phyloP scores from a whole-genome alignment of 2,329 filamentous ascomycete species.

The Pseudopyricularia javanii region DNA sequence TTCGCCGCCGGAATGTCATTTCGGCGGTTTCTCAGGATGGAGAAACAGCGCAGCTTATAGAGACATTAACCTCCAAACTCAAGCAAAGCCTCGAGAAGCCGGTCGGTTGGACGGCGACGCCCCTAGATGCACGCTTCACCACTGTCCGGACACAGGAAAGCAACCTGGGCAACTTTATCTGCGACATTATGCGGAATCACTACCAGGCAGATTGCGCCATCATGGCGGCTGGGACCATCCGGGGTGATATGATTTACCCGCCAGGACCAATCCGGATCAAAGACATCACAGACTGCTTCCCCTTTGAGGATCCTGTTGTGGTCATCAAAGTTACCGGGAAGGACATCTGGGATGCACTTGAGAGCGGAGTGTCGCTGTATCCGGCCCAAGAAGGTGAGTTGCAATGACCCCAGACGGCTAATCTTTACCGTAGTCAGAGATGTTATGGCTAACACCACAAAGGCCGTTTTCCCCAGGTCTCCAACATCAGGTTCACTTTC shows the following conservation, averaged over 20 bases:
- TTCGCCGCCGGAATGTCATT: conserved; percentile 62
- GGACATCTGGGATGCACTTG: conserved; percentile 66
- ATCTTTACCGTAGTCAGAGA: neutral
- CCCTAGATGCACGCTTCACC: conserved; percentile 76
- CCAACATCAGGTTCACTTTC: conserved; percentile 66
- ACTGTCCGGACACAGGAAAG: conserved; percentile 68
- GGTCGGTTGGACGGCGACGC: conserved; percentile 69
- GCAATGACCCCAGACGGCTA: neutral
- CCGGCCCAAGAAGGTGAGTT: conserved; percentile 62
- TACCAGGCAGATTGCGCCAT: conserved; percentile 71
- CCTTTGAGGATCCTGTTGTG: conserved; percentile 83
- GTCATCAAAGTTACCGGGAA: conserved; percentile 60
- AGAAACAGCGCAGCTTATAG: conserved; percentile 48
- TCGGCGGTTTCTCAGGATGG: conserved; percentile 54
- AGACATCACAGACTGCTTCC: conserved; percentile 81
- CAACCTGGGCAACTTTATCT: conserved; percentile 84
- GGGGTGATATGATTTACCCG: conserved; percentile 80
- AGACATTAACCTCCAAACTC: conserved; percentile 58
- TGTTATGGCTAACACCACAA: neutral
- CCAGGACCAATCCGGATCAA: conserved; percentile 66
- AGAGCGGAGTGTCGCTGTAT: conserved; percentile 71
- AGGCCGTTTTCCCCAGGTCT: conserved; percentile 70
- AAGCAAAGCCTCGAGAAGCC: conserved; percentile 70
- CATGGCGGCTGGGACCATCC: conserved; percentile 76
- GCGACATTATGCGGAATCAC: conserved; percentile 79